Conservation (phyloP, 108 stramenopile species). For the Chaetoceros tenuissimus region DNA sequence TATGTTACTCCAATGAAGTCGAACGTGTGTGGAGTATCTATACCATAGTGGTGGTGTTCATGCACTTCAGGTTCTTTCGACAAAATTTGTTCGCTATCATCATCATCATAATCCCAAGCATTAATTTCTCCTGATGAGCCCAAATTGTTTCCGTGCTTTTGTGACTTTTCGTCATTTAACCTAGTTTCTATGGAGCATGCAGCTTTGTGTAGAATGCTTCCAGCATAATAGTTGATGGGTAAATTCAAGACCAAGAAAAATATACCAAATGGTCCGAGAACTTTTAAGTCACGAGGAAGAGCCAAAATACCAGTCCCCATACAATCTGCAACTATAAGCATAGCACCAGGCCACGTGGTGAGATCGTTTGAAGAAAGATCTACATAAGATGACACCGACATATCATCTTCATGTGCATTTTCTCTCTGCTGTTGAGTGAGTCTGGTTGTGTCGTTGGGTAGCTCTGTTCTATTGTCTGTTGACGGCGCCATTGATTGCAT, state of each 20-base stretch:
- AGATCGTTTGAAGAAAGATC: constrained; percentile 37
- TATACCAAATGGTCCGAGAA: constrained; percentile 44
- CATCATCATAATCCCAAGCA: constrained; percentile 14
- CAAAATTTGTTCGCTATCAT: constrained; percentile 2
- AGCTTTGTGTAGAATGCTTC: constrained; percentile 31
- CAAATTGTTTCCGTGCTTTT: neutral
- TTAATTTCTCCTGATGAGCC: neutral
- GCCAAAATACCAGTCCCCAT: constrained; percentile 71
- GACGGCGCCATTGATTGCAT: no score
- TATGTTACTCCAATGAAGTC: constrained; percentile 65
- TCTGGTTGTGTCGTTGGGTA: no score
- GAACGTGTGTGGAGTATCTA: constrained; percentile 45
- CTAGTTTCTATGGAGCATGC: constrained; percentile 40
- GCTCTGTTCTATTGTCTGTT: no score
- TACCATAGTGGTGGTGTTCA: constrained; percentile 8
- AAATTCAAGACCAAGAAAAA: constrained; percentile 45
- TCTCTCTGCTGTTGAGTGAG: no score
- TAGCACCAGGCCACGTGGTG: constrained; percentile 32
- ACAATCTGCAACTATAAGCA: constrained; percentile 59
- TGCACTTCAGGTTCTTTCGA: neutral
- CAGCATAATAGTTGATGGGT: constrained; percentile 57
- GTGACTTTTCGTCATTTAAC: neutral
- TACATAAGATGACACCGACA: constrained; percentile 9
- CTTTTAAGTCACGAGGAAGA: constrained; percentile 36
- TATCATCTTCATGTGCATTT: no score